Evolutionary conservation across 2,329 filamentous ascomycete species (phyloP), one percentile per base, ranked within the genome.

Genomic region (Parastagonospora avenae): DNA sequence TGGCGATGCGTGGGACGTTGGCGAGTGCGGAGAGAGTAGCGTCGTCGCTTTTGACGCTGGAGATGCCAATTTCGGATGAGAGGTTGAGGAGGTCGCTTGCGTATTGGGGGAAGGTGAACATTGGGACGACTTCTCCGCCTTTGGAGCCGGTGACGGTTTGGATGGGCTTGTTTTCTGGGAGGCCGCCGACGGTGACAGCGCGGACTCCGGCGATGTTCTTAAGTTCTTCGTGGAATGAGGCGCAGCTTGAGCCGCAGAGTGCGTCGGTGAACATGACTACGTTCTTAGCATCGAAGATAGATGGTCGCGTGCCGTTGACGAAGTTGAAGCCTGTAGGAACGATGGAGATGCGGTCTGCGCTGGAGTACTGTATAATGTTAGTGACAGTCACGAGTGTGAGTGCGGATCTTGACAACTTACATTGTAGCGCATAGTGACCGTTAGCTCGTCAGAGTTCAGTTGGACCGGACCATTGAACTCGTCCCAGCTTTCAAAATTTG

Each of bases 101-200:
- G 41, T 48, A 60, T 2, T 45, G 15, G 14, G 61, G 54, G 42
- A 67, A 61, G 4, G 38, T 29, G 29, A 45, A 37, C 14, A 69
- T 44, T 11, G 62, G 55, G 19, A 60, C 56, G 35, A 70, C 64
- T 59, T 73, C 70, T 2, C 72, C 68, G 27, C 85, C 86, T 60
- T 86, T 84, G 37, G 82, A 79, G 19, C 85, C 86, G 5, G 85
- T 83, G 24, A 87, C 77, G 4, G 78, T 80, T 73, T 88, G 84
- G 74, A 88, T 87, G 1, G 80, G 78, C 4, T 65, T 68, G 1
- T 76, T 66, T 11, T 72, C 64, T 0, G 85, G 84, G 1, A 81
- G 79, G 2, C 86, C 86, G 12, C 86, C 86, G 28, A 85, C 74
- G 4, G 76, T 76, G 38, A 87, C 76, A 12, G 79, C 79, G 50